Conservation (phyloP, 2,329 filamentous ascomycete species). For the Pseudophaeomoniella oleicola region DNA sequence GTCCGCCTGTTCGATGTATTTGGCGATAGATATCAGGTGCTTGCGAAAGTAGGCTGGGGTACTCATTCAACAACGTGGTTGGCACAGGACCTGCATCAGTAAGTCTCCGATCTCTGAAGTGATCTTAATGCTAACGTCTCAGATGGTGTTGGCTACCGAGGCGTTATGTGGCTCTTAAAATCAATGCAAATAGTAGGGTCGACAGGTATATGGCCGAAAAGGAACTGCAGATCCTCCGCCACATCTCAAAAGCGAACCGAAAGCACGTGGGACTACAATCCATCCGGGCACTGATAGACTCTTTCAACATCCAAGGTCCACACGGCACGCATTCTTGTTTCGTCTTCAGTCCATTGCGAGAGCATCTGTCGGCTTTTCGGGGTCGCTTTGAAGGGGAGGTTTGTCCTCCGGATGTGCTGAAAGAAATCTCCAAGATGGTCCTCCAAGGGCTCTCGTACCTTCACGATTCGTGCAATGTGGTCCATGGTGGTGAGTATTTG, state of each 20-base stretch:
- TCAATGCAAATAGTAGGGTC: conserved; percentile 15
- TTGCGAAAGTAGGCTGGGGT: conserved; percentile 28
- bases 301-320: conserved; percentile 16
- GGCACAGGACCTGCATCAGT: conserved; percentile 19
- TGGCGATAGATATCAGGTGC: conserved; percentile 19
- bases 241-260: conserved; percentile 17
- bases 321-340: conserved; percentile 21
- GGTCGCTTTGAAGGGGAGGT: conserved; percentile 14
- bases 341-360: conserved; percentile 23
- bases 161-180: conserved; percentile 20
- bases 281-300: conserved; percentile 20
- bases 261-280: conserved; percentile 19
- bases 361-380: conserved; percentile 21
- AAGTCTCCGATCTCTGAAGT: conserved; percentile 4
- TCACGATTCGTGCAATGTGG: conserved; percentile 22
- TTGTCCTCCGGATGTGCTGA: conserved; percentile 16
- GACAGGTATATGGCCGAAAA: conserved; percentile 11
- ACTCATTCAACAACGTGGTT: conserved; percentile 29
- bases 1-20: conserved; percentile 24
- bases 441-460: conserved; percentile 26
- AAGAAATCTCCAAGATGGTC: conserved; percentile 20
- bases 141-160: conserved; percentile 10
- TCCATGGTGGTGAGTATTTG: conserved; percentile 23
- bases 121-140: neutral
- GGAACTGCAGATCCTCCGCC: conserved; percentile 19